A percentile compares a stretch with the other conserved stretches of the same genome.
These are phyloP conservation scores for Arachis stenosperma DNA, from an alignment of 306 rosid species.

Conservation along the genomic window DNA sequence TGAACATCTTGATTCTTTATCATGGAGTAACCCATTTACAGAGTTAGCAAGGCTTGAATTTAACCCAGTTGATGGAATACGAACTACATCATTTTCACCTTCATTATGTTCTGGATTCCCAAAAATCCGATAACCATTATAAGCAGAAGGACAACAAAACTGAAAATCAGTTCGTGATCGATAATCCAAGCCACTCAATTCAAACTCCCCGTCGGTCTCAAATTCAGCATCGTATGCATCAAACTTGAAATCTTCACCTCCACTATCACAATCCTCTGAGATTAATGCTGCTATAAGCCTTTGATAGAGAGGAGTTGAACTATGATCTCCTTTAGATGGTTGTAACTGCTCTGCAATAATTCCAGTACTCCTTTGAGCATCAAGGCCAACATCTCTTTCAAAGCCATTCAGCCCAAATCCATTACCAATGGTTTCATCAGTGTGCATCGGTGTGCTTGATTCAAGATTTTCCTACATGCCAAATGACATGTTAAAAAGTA, in stretches of 20 bases:
- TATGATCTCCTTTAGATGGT: constrained; percentile 60
- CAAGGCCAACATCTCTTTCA: constrained; percentile 48
- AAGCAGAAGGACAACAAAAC: constrained; percentile 66
- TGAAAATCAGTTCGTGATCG: constrained; percentile 52
- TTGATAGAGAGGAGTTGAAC: constrained; percentile 76
- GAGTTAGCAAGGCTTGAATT: constrained; percentile 54
- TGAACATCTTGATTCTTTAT: constrained; percentile 59
- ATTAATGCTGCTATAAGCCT: constrained; percentile 87
- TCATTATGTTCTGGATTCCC: constrained; percentile 61
- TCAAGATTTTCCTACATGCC: constrained; percentile 69
- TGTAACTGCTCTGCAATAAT: constrained; percentile 51
- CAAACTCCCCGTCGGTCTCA: constrained; percentile 69
- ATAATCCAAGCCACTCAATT: constrained; percentile 59
- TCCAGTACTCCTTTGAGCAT: constrained; percentile 46
- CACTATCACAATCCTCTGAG: constrained; percentile 70
- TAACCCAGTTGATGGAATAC: constrained; percentile 50
- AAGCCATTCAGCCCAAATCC: constrained; percentile 53
- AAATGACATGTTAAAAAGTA: constrained; percentile 32
- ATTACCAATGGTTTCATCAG: constrained; percentile 52
- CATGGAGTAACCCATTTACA: constrained; percentile 64
- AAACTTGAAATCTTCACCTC: constrained; percentile 61
- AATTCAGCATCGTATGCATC: constrained; percentile 62
- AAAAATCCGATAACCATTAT: constrained; percentile 59
- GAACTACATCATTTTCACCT: constrained; percentile 53
- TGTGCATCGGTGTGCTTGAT: constrained; percentile 44